These are phyloP conservation scores for Theobroma cacao DNA, from an alignment of 345 rosid species.

Conservation along the genomic window DNA sequence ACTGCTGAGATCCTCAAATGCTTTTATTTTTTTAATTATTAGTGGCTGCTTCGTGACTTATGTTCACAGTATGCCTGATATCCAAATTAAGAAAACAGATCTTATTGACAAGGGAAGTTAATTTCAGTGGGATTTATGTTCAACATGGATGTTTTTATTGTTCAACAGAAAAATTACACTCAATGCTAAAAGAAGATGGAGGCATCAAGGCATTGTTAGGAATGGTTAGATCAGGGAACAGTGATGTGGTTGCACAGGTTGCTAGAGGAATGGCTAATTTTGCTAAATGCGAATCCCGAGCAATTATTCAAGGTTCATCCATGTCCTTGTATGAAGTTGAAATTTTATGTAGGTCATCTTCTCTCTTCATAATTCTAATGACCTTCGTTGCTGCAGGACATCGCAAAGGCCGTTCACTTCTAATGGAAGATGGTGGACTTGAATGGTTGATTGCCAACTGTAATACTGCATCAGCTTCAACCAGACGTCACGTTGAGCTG, in stretches of 20 bases:
- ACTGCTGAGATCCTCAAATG: not conserved
- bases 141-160: conserved; percentile 9
- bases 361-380: not conserved
- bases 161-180: conserved; percentile 61
- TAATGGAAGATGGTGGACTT: conserved; percentile 74
- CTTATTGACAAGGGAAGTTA: not conserved
- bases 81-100: not conserved
- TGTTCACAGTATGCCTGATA: not conserved
- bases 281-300: conserved; percentile 95
- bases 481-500: conserved; percentile 80
- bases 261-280: conserved; percentile 96
- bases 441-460: conserved; percentile 72
- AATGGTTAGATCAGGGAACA: conserved; percentile 55
- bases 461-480: conserved; percentile 51
- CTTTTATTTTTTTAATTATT: not conserved
- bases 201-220: conserved; percentile 75
- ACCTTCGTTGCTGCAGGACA: conserved; percentile 49
- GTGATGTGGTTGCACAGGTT: conserved; percentile 82
- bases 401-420: conserved; percentile 73
- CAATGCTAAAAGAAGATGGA: conserved; percentile 76
- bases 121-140: not conserved
- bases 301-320: conserved; percentile 60
- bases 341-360: not conserved
- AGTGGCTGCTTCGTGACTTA: not conserved
- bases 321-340: conserved; percentile 7